A percentile compares a stretch with the other conserved stretches of the same genome.
Evolutionary conservation across 257 asterid genomes (phyloP).

Genomic region (Salvia splendens): DNA sequence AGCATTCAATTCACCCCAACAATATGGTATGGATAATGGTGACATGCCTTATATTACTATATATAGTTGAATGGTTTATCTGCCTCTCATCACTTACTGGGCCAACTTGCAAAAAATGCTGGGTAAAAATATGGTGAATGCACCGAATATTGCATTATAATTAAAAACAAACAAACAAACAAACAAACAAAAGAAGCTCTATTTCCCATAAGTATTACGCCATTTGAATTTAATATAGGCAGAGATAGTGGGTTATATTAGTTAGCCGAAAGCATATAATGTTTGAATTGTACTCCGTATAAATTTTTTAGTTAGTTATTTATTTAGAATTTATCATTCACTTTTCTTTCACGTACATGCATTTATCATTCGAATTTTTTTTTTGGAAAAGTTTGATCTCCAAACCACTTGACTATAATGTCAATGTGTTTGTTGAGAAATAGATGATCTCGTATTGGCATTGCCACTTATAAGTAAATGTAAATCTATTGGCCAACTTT

Average conservation of each 20-base stretch:
- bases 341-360: too few relatives aligned
- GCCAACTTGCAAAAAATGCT: constrained; percentile 34
- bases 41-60: constrained; percentile 2
- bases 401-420: too few relatives aligned
- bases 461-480: too few relatives aligned
- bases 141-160: constrained; percentile 36
- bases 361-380: too few relatives aligned
- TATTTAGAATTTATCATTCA: background rate
- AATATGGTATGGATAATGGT: background rate
- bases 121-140: background rate
- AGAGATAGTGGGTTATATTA: background rate
- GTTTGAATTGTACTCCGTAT: background rate
- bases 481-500: too few relatives aligned
- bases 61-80: constrained; percentile 25
- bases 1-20: background rate
- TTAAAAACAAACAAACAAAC: background rate
- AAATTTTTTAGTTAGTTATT: background rate
- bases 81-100: constrained; percentile 34
- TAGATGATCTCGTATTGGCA: too few relatives aligned
- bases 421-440: too few relatives aligned
- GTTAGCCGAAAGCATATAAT: background rate
- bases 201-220: constrained; percentile 28
- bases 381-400: background rate
- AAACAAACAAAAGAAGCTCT: constrained; percentile 18
- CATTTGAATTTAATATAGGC: background rate